These are phyloP conservation scores for Colletotrichum acutatum DNA, from an alignment of 2,329 filamentous ascomycete species.

Conservation along the genomic window DNA sequence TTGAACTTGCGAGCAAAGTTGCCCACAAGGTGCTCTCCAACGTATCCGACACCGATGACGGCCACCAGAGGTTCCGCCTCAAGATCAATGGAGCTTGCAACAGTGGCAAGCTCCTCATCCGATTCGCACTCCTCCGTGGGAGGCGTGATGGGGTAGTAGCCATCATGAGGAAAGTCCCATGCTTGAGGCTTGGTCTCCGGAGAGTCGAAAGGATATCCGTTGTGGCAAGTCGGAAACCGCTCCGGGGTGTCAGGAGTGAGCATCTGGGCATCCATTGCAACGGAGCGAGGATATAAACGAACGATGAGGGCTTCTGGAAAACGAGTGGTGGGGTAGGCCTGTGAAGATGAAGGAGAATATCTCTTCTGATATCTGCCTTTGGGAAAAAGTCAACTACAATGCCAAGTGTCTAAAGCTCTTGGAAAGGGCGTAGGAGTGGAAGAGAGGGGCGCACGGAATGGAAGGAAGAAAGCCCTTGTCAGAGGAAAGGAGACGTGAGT, in stretches of 20 bases:
- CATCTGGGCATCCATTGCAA: slow-evolving; percentile 28
- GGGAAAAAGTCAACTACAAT: slow-evolving; percentile 23
- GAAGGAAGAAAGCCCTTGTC: not conserved
- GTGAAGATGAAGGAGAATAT: slow-evolving; percentile 3
- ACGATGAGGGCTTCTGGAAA: not conserved
- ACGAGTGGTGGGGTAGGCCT: not conserved
- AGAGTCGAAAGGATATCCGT: slow-evolving; percentile 21
- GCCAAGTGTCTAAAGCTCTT: slow-evolving; percentile 11
- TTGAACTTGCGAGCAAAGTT: slow-evolving; percentile 53
- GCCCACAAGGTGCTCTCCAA: slow-evolving; percentile 60
- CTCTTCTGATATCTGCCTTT: slow-evolving; percentile 25
- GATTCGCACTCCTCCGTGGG: slow-evolving; percentile 36
- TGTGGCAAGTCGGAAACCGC: slow-evolving; percentile 21
- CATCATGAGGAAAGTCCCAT: slow-evolving; percentile 30
- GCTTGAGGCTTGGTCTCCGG: slow-evolving; percentile 6
- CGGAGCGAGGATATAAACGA: slow-evolving; percentile 16
- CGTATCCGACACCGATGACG: slow-evolving; percentile 64
- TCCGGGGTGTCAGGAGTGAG: slow-evolving; percentile 32
- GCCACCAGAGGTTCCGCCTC: slow-evolving; percentile 52
- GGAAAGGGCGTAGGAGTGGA: slow-evolving; percentile 4
- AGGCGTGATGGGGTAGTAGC: slow-evolving; percentile 35
- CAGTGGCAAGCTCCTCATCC: slow-evolving; percentile 34
- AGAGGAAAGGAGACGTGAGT: slow-evolving; percentile 28
- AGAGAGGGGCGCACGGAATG: slow-evolving; percentile 12
- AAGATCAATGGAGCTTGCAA: slow-evolving; percentile 32